Evolutionary conservation across 768 basidiomycete species (phyloP).

Genomic region (Polyporus arcularius): DNA sequence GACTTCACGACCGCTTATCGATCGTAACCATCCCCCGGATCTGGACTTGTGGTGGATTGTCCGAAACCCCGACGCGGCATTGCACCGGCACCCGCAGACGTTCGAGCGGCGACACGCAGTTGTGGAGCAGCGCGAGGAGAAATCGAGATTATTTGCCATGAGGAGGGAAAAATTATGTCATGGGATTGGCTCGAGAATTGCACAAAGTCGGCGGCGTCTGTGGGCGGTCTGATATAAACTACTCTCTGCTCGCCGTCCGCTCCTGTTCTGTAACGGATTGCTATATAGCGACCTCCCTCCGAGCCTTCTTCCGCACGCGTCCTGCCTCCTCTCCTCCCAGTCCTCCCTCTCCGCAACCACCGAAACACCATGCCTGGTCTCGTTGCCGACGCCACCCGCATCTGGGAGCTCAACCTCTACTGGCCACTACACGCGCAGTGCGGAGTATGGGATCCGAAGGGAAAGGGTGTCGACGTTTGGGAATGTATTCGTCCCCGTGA

Average conservation of each 20-base stretch:
- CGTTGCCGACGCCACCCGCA: conserved; percentile 65
- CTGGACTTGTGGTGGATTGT: conserved; percentile 13
- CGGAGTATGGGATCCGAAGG: conserved; percentile 67
- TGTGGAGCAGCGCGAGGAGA: neutral
- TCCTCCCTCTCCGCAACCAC: conserved; percentile 3
- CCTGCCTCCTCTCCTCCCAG: neutral
- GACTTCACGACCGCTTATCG: conserved; percentile 17
- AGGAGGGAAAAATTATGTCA: conserved; percentile 10
- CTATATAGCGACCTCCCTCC: neutral
- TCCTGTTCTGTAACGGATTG: neutral
- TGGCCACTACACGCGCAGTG: conserved; percentile 70
- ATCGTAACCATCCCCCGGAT: conserved; percentile 17
- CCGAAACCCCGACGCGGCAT: conserved; percentile 6
- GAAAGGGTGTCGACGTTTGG: conserved; percentile 73
- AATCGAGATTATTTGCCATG: neutral
- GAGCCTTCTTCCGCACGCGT: neutral
- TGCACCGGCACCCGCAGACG: neutral
- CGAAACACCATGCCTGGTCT: conserved; percentile 40
- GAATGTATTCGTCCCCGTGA: conserved; percentile 71
- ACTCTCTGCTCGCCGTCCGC: conserved; percentile 1
- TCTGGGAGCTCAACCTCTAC: conserved; percentile 69
- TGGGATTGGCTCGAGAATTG: conserved; percentile 6
- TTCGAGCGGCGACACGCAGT: conserved; percentile 10
- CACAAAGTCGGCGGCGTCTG: conserved; percentile 12
- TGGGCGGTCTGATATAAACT: conserved; percentile 18